Conservation (phyloP, 2,329 filamentous ascomycete genomes). For the Pseudohalonectria lignicola region DNA sequence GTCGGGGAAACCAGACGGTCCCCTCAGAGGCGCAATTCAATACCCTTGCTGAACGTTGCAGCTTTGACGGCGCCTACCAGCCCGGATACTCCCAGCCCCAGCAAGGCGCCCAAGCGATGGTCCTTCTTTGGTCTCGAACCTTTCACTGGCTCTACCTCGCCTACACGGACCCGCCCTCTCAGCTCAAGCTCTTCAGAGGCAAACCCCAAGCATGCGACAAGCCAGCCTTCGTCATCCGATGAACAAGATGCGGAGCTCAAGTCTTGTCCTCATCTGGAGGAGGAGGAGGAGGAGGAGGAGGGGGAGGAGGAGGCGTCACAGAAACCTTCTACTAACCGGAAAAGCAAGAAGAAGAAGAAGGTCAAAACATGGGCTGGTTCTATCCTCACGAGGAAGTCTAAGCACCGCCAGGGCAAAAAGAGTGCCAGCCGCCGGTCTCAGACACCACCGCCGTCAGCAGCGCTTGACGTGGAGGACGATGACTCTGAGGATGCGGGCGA, state of each 20-base stretch:
- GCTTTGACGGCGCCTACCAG: constrained; percentile 20
- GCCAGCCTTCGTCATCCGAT: constrained; percentile 22
- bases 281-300: constrained; percentile 13
- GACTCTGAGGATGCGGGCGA: constrained; percentile 15
- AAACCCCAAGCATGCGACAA: constrained; percentile 14
- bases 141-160: constrained; percentile 31
- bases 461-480: constrained; percentile 16
- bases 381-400: constrained; percentile 53
- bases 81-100: constrained; percentile 32
- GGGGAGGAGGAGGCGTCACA: constrained; percentile 8
- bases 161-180: constrained; percentile 32
- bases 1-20: constrained; percentile 20
- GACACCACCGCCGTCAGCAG: constrained; percentile 38
- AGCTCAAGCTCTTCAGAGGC: constrained; percentile 35
- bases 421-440: constrained; percentile 26
- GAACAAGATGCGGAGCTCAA: not conserved
- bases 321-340: constrained; percentile 18
- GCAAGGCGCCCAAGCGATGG: constrained; percentile 45
- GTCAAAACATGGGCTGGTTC: constrained; percentile 64
- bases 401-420: constrained; percentile 28
- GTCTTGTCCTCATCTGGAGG: no score
- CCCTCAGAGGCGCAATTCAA: constrained; percentile 46
- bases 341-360: constrained; percentile 53
- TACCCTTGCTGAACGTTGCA: constrained; percentile 37
- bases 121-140: constrained; percentile 53